Evolutionary conservation across 1,139 yeast species (phyloP).

Genomic region (Hyphopichia wangnamkhiaoensis): DNA sequence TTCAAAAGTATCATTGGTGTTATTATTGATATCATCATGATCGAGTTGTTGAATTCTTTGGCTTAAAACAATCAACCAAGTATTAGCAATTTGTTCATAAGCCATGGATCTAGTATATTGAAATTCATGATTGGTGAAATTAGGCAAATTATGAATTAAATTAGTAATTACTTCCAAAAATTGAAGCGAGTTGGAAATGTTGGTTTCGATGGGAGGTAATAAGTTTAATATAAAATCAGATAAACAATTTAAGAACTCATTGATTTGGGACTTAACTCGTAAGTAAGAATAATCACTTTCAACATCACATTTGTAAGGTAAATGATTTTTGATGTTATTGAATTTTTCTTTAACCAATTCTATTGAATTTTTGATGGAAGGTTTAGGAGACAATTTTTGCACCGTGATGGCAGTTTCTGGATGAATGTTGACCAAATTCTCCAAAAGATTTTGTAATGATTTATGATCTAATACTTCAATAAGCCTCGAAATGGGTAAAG

Average conservation of each 20-base stretch:
- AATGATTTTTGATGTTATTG: constrained; percentile 43
- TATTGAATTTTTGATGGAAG: constrained; percentile 55
- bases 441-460: constrained; percentile 54
- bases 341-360: constrained; percentile 50
- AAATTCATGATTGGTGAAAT: constrained; percentile 68
- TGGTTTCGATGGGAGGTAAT: constrained; percentile 74
- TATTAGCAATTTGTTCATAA: constrained; percentile 75
- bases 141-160: constrained; percentile 68
- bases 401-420: constrained; percentile 64
- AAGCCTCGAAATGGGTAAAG: constrained; percentile 58
- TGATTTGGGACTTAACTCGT: constrained; percentile 70
- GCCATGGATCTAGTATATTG: constrained; percentile 74
- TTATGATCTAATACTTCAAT: constrained; percentile 66
- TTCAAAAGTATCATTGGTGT: constrained; percentile 9
- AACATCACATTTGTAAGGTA: constrained; percentile 77
- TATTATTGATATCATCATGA: constrained; percentile 13
- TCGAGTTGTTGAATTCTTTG: constrained; percentile 24
- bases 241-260: constrained; percentile 75
- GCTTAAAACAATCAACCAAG: constrained; percentile 68
- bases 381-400: constrained; percentile 55
- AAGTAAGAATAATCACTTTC: constrained; percentile 85
- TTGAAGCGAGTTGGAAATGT: constrained; percentile 56
- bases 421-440: constrained; percentile 53
- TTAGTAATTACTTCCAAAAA: constrained; percentile 70
- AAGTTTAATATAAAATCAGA: constrained; percentile 79